Evolutionary conservation across 495 filamentous ascomycete genomes (phyloP).

Genomic region (Usnea hakonensis): DNA sequence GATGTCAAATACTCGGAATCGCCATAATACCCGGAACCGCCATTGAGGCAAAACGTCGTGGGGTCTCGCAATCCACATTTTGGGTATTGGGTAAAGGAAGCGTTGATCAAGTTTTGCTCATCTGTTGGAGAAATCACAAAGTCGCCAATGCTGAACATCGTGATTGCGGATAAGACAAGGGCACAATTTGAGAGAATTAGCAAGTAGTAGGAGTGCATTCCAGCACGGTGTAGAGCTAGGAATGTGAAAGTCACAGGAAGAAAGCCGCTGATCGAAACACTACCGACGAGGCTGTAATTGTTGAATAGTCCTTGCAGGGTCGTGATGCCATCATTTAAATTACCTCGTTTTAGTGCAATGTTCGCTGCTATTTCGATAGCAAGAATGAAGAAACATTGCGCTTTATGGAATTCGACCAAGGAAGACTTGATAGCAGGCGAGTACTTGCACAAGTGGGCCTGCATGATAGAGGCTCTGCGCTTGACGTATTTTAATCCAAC

Average conservation of each 20-base stretch:
- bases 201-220: constrained; percentile 2
- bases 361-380: not conserved
- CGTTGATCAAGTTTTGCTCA: not conserved
- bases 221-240: not conserved
- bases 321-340: not conserved
- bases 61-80: not conserved
- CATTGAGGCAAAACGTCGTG: not conserved
- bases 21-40: too few relatives aligned
- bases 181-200: constrained; percentile 4
- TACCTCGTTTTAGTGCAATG: not conserved
- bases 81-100: not conserved
- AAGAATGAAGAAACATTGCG: constrained; percentile 6
- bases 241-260: not conserved
- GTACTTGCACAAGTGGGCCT: not conserved
- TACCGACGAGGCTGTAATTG: not conserved
- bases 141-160: not conserved
- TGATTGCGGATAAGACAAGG: not conserved
- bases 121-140: not conserved
- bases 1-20: not conserved
- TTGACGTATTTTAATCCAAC: not conserved
- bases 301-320: not conserved
- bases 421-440: constrained; percentile 2
- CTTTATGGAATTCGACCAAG: constrained; percentile 8
- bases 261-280: constrained; percentile 3
- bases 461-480: not conserved